Evolutionary conservation across 129 eudicot genomes (phyloP).

Genomic region (Pulicaria dysenterica): DNA sequence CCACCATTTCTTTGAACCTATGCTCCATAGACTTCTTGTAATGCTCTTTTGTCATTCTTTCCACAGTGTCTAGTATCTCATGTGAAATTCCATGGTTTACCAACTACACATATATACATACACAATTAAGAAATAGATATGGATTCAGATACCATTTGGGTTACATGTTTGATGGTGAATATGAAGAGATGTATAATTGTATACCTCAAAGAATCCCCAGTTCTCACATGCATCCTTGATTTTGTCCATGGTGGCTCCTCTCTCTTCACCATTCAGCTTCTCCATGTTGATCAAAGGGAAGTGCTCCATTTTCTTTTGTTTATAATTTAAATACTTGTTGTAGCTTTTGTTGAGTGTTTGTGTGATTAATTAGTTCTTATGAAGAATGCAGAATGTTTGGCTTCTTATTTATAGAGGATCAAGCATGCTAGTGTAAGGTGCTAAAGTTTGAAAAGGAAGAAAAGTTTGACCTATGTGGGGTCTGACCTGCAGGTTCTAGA

Average conservation of each 20-base stretch:
- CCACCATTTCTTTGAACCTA: conserved; percentile 63
- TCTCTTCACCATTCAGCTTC: conserved; percentile 66
- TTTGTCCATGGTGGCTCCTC: conserved; percentile 44
- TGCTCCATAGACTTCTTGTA: conserved; percentile 63
- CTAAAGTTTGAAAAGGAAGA: conserved; percentile 3
- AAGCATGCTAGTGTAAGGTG: conserved; percentile 12
- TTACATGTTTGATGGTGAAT: conserved; percentile 18
- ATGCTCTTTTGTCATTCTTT: conserved; percentile 54
- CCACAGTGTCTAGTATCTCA: conserved; percentile 57
- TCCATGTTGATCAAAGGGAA: conserved; percentile 62
- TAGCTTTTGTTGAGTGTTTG: conserved; percentile 16
- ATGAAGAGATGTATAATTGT: not conserved
- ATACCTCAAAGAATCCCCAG: conserved; percentile 85
- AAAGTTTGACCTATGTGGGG: conserved; percentile 6
- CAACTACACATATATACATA: conserved; percentile 35
- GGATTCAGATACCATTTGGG: not conserved
- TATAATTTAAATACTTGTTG: not conserved
- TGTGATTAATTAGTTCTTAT: conserved; percentile 12
- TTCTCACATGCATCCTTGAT: conserved; percentile 78
- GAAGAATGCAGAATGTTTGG: conserved; percentile 27
- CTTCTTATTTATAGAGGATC: conserved; percentile 43
- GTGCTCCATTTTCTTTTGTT: conserved; percentile 54
- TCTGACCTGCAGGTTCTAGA: not conserved
- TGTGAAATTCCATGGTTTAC: conserved; percentile 64
- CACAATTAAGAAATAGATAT: not conserved